phyloP scores from a whole-genome alignment of 148 eudicot species.

The Camellia lanceoleosa region DNA sequence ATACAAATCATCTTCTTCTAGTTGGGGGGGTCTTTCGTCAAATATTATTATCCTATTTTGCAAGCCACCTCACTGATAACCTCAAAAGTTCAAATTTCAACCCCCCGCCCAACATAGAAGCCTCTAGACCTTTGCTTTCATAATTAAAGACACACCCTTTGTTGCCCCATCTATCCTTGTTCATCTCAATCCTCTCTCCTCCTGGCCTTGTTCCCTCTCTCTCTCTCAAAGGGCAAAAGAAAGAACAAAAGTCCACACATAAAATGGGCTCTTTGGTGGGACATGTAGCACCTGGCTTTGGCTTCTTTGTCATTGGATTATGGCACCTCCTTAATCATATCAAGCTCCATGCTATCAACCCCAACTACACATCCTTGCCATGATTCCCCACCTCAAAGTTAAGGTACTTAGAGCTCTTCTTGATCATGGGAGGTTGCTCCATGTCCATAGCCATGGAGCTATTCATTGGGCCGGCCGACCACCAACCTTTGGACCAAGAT shows the following conservation, averaged over 20 bases:
- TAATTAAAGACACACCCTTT: no score
- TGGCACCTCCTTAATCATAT: constrained; percentile 76
- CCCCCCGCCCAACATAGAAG: no score
- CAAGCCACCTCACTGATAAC: no score
- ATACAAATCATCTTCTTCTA: no score
- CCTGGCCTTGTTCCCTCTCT: no score
- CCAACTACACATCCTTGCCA: constrained; percentile 42
- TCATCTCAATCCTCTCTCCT: no score
- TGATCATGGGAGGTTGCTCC: constrained; percentile 48
- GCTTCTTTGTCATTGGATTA: constrained; percentile 58
- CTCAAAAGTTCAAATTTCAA: no score
- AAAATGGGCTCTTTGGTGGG: constrained; percentile 69
- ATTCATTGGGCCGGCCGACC: constrained; percentile 58
- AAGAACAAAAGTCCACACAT: background rate
- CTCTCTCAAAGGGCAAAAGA: background rate
- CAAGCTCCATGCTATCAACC: constrained; percentile 39
- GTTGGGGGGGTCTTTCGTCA: no score
- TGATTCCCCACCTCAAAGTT: constrained; percentile 59
- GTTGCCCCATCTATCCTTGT: no score
- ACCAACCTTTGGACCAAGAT: constrained; percentile 74
- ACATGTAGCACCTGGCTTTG: constrained; percentile 76
- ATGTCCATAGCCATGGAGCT: constrained; percentile 72
- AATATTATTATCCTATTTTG: no score
- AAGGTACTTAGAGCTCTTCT: constrained; percentile 61
- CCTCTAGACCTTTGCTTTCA: no score